Evolutionary conservation across 352 stramenopile genomes (phyloP).

Genomic region (Pythium brassicae): DNA sequence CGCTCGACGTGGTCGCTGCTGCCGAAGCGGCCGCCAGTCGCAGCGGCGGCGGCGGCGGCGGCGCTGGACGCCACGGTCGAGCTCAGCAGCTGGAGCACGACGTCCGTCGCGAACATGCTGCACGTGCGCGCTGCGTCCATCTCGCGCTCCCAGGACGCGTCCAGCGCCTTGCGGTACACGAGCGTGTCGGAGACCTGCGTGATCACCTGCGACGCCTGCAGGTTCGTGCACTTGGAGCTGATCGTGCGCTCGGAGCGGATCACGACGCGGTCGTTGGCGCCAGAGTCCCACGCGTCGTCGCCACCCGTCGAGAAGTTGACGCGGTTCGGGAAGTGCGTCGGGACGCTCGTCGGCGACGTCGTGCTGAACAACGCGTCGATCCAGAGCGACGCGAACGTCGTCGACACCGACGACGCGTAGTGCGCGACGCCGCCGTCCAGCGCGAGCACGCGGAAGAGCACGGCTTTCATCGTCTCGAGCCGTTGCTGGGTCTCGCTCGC

Average conservation of each 20-base stretch:
- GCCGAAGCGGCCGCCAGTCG: constrained; percentile 2
- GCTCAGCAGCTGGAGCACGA: constrained; percentile 42
- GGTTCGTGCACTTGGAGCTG: constrained; percentile 78
- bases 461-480: constrained; percentile 39
- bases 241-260: constrained; percentile 75
- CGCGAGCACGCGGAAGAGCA: constrained; percentile 45
- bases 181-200: constrained; percentile 46
- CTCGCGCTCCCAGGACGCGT: constrained; percentile 64
- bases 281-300: constrained; percentile 7
- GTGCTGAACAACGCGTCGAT: constrained; percentile 60
- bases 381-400: constrained; percentile 63
- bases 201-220: constrained; percentile 74
- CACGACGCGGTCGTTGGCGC: constrained; percentile 29
- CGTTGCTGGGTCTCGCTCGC: constrained; percentile 12
- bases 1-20: constrained; percentile 25
- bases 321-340: constrained; percentile 59
- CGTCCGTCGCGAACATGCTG: constrained; percentile 48
- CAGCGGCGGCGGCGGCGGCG: neutral
- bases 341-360: constrained; percentile 59
- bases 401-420: constrained; percentile 67
- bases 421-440: constrained; percentile 57
- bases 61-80: constrained; percentile 17
- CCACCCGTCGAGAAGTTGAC: constrained; percentile 17
- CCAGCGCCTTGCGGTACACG: constrained; percentile 72
- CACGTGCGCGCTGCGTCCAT: constrained; percentile 57